Evolutionary conservation across 768 basidiomycete species (phyloP), one percentile per base, ranked within the genome.

Genomic region (Sporobolomyces roseus): DNA sequence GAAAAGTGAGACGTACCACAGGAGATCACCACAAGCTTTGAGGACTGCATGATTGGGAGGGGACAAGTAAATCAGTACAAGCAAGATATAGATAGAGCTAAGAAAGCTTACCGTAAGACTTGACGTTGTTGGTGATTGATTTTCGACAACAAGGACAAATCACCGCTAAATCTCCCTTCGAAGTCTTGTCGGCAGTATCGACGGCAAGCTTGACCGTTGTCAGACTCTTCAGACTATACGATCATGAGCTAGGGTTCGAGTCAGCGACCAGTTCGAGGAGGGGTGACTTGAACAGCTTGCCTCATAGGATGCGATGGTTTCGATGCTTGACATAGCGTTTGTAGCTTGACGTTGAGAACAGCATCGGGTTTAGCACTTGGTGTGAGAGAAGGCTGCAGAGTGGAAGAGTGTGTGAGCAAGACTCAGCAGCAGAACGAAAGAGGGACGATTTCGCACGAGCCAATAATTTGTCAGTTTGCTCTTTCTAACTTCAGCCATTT

Each of bases 391-490:
- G 62, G 60, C 65, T 66, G 63, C 21, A n/a, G n/a, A n/a, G n/a
- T n/a, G n/a, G 45, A 46, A 10, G 21, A 23, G 12, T 21, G 45
- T 13, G 33, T 3, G n/a, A 32, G 14, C 25, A 29, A 25, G 41
- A 30, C 25, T 33, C n/a, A 4, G 17, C 45, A 14, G 17, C 5
- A 19, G 30, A 1, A 36, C 43, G 33, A 41, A 19, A 13, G 59
- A 58, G 29, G 17, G 25, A 43, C 30, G 50, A 32, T 10, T 2
- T 5, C 2, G 4, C 23, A 75, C 73, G 45, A 99, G 82, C 96
- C 96, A 99, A 78, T 96, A 99, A 75, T 96, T 93, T 3, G 96
- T 93, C 4, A 98, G 83, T 78, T 97, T 96, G 67, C 85, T 84
- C 66, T 88, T 89, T 64, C 94, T 80, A 4, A 88, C 84, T 70